Base-by-base conservation (phyloP, 371 early-diverging fungal species). In the Syncephalastrum racemosum region DNA sequence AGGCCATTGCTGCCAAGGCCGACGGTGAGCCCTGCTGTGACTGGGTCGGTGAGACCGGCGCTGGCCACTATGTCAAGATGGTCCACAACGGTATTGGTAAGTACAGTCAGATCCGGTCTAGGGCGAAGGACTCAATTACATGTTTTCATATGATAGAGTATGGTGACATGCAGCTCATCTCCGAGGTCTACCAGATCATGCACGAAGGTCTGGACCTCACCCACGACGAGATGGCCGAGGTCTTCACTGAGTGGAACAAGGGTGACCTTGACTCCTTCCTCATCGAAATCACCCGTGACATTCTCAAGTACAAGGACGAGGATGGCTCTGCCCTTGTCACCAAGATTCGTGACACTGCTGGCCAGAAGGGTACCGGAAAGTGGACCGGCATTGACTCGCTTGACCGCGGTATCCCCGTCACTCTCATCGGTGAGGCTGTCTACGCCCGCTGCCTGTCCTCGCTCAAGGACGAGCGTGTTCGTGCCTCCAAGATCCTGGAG, bases 21-120 rank as follows among this genome's bases (percentile, higher is more conserved):
- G 86, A 85, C 67, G 88, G 87, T 58, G 88, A 90, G 63, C 92
- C 98, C 46, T 99, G 99, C 89, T 99, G 99, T 75, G 96, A 96
- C 79, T 98, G 98, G 97, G 96, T 99, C 57, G 99, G 99, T 60
- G 92, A 92, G 63, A 89, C 91, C 46, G 99, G 99, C 45, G 91
- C 99, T 36, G 99, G 99, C 31, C 99, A 99, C 85, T 98, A 97
- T 77, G 99, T 99, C 71, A 99, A 99, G 88, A 99, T 98, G 96
- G 99, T 99, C 46, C 99, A 99, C 89, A 99, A 99, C 82, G 99
- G 99, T 71, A 99, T 99, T 67, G 77, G 70, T 69, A 71, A 58
- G 71, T 39, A 46, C 3, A 24, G 13, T 22, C 23, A 16, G 54
- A 20, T 18, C 19, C 55, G 13, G 10, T 39, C 10, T 8, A 56